Evolutionary conservation across 306 rosid species (phyloP), one percentile per base, ranked within the genome.

Genomic region (Fragaria vesca): DNA sequence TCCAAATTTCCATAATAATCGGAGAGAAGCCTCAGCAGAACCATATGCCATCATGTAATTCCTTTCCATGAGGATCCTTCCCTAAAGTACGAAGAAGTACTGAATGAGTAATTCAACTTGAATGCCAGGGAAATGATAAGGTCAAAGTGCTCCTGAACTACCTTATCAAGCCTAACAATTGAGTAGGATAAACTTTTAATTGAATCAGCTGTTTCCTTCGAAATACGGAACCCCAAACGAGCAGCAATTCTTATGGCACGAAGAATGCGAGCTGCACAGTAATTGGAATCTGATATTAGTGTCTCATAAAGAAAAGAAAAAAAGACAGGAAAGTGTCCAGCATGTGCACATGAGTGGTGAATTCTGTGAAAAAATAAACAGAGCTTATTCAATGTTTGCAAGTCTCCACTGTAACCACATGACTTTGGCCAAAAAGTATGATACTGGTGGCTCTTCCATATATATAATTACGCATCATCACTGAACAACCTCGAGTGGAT

Each of bases 21-120:
- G 90, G 78, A 94, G 67, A 54, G 97, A 94, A 82, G 94, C 92
- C 83, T 94, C 94, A 61, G 94, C 91, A 57, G 94, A 94, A 70
- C 98, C 97, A 81, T 90, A 92, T 48, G 98, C 89, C 77, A 94
- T 80, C 97, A 90, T 90, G 81, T 94, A 92, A 82, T 94, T 92
- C 78, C 90, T 84, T 86, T 94, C 98, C 96, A 88, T 88, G 65
- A 87, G 78, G 36, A 92, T 93, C 86, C 98, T 89, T 82, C 90
- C 89, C 98, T 94, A 80, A 50, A 81, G 74, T 62, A 87, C 71
- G 55, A 32, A 32, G 34, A 61, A 52, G 84, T 52, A 61, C 75
- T 26, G 48, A 61, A 34, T n/a, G 73, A 73, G 78, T 77, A 67
- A 79, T 76, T 80, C 54, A 78, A 71, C 30, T 48, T 55, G 63